A percentile compares a stretch with the other conserved stretches of the same genome.
Evolutionary conservation across 2,329 filamentous ascomycete genomes (phyloP).

Genomic region (Nemania sp.): DNA sequence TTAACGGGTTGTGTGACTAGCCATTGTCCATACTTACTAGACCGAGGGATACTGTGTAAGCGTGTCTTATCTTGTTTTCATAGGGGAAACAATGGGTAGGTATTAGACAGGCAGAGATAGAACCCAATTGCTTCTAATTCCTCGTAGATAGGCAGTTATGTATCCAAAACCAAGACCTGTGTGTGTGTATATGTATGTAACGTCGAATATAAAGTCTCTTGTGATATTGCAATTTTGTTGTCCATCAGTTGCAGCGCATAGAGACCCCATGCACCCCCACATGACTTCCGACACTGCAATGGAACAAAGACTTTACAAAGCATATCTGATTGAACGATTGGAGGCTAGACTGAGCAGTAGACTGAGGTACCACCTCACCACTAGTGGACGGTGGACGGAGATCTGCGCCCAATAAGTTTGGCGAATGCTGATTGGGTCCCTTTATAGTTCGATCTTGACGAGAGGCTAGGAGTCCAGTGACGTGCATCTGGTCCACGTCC

Average conservation of each 20-base stretch:
- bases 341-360: neutral
- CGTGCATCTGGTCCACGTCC: constrained; percentile 35
- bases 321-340: constrained; percentile 7
- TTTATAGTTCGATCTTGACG: constrained; percentile 15
- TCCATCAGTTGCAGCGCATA: neutral
- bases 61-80: neutral
- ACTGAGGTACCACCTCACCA: constrained; percentile 8
- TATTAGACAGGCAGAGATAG: neutral
- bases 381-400: constrained; percentile 1
- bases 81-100: neutral
- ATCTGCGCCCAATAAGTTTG: constrained; percentile 11
- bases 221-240: neutral
- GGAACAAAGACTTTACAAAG: neutral
- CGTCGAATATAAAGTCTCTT: neutral
- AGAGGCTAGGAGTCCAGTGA: constrained; percentile 22
- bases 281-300: neutral
- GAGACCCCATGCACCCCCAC: neutral
- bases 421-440: constrained; percentile 23
- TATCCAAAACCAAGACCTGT: too few relatives aligned
- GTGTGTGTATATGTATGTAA: neutral
- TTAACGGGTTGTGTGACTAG: constrained; percentile 1
- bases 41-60: neutral
- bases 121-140: neutral
- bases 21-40: neutral
- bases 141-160: neutral